Evolutionary conservation across 2,329 filamentous ascomycete species (phyloP).

Genomic region (Diaporthe sp.): DNA sequence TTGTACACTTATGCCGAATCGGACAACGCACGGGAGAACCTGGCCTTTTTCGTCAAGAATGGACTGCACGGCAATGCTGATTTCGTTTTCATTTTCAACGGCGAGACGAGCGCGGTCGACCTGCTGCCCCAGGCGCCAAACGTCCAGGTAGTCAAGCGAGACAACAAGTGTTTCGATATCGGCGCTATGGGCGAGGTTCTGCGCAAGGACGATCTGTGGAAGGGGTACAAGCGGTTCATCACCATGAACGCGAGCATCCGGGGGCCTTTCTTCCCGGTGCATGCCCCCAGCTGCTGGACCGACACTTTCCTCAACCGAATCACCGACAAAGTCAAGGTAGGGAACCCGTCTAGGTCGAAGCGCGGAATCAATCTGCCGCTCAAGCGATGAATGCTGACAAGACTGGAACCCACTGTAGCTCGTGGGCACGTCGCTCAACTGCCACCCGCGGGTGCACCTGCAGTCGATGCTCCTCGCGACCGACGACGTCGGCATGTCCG

Average conservation of each 20-base stretch:
- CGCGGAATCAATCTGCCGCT: no score
- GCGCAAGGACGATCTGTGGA: conserved; percentile 48
- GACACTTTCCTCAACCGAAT: conserved; percentile 49
- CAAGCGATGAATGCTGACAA: not conserved
- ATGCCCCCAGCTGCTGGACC: conserved; percentile 50
- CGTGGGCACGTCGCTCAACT: conserved; percentile 53
- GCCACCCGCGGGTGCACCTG: conserved; percentile 48
- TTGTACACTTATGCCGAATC: conserved; percentile 52
- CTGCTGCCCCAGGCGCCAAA: conserved; percentile 47
- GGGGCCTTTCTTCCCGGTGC: conserved; percentile 52
- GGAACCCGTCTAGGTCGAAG: no score
- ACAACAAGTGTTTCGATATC: conserved; percentile 50
- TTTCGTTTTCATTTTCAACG: conserved; percentile 54
- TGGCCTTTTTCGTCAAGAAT: conserved; percentile 50
- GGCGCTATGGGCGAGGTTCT: conserved; percentile 51
- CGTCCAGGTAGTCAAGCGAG: conserved; percentile 47
- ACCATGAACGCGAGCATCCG: conserved; percentile 50
- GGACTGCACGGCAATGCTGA: conserved; percentile 51
- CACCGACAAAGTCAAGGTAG: conserved; percentile 50
- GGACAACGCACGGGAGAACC: conserved; percentile 47
- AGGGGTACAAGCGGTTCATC: conserved; percentile 51
- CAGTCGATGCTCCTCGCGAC: conserved; percentile 54
- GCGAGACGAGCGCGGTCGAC: conserved; percentile 44
- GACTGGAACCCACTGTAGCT: conserved; percentile 44
- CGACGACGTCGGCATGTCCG: conserved; percentile 49